These are phyloP conservation scores for Hysterangium stoloniferum DNA, from an alignment of 768 basidiomycete species.

Conservation along the genomic window DNA sequence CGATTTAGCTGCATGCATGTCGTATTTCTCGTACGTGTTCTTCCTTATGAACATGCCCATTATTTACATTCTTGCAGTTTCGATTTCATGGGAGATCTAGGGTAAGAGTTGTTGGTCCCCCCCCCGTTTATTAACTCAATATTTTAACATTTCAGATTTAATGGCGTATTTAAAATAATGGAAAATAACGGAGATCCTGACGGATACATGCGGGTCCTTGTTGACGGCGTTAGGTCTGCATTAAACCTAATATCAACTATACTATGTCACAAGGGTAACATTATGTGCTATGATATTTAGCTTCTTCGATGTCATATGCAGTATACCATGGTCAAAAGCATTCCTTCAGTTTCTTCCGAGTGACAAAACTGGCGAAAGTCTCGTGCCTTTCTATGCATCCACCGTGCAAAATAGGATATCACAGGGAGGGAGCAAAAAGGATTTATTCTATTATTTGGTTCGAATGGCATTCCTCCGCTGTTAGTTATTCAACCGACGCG, in stretches of 20 bases:
- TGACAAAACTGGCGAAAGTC: slow-evolving; percentile 13
- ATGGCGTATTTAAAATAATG: slow-evolving; percentile 6
- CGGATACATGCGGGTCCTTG: not conserved
- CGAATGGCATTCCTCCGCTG: no score
- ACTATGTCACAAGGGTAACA: no score
- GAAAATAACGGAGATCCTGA: not conserved
- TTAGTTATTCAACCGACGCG: no score
- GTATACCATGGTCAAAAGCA: slow-evolving; percentile 32
- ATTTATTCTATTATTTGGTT: slow-evolving; percentile 41
- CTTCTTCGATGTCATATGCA: slow-evolving; percentile 10
- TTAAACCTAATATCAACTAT: slow-evolving; percentile 29
- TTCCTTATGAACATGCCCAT: not conserved
- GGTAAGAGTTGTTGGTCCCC: not conserved
- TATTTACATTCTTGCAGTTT: not conserved
- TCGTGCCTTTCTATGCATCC: slow-evolving; percentile 27
- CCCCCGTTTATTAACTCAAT: not conserved
- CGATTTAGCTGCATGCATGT: not conserved
- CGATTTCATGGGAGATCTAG: slow-evolving; percentile 13
- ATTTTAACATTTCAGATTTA: not conserved
- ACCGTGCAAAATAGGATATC: slow-evolving; percentile 1
- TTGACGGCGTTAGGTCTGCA: not conserved
- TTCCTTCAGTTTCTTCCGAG: slow-evolving; percentile 30
- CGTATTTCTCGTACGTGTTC: not conserved
- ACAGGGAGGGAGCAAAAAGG: slow-evolving; percentile 8
- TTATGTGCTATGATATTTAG: no score